Evolutionary conservation across 495 filamentous ascomycete genomes (phyloP).

Genomic region (Aspergillus diversus): DNA sequence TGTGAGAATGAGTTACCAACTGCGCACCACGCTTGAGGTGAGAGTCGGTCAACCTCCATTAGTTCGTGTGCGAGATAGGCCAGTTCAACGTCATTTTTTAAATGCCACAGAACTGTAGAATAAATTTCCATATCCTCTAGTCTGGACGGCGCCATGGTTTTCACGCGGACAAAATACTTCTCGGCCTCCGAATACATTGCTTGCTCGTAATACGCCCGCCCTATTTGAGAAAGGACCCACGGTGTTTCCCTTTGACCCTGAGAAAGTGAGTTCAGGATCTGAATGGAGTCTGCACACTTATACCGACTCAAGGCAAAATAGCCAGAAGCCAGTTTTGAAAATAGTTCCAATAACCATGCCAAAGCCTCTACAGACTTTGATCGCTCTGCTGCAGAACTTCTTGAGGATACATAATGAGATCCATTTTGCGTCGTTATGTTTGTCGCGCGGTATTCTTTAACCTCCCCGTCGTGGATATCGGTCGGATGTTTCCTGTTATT

Average conservation of each 20-base stretch:
- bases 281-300: conserved; percentile 73
- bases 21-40: conserved; percentile 94
- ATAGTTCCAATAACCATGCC: conserved; percentile 76
- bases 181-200: conserved; percentile 83
- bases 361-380: conserved; percentile 76
- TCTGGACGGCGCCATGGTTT: conserved; percentile 73
- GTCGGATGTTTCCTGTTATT: conserved; percentile 62
- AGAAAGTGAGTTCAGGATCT: conserved; percentile 68
- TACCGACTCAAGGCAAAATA: conserved; percentile 79
- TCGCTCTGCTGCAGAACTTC: conserved; percentile 36
- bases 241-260: conserved; percentile 84
- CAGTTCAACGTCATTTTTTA: conserved; percentile 88
- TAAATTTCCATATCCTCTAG: conserved; percentile 96
- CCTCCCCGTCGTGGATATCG: conserved; percentile 69
- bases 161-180: conserved; percentile 77
- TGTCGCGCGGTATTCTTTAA: conserved; percentile 51
- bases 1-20: conserved; percentile 95
- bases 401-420: conserved; percentile 33
- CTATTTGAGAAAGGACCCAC: conserved; percentile 92
- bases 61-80: conserved; percentile 91
- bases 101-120: conserved; percentile 95
- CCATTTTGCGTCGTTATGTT: conserved; percentile 28
- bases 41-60: conserved; percentile 80
- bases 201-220: conserved; percentile 86
- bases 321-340: conserved; percentile 79